These are phyloP conservation scores for Backusella psychrophila DNA, from an alignment of 192 early-diverging fungal species.

Conservation along the genomic window DNA sequence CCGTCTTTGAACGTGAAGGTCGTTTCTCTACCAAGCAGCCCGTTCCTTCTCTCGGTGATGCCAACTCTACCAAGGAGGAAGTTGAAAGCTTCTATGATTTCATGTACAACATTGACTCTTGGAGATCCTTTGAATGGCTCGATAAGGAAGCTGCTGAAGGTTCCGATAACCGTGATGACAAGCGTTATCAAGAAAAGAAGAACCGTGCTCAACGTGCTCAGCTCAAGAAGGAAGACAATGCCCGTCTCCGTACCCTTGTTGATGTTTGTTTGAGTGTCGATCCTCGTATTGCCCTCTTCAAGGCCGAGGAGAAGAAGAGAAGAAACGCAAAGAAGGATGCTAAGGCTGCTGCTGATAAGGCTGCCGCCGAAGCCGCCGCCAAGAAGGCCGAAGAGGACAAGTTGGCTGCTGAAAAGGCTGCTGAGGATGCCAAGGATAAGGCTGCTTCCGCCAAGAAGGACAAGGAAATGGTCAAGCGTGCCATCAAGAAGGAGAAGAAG, in stretches of 20 bases:
- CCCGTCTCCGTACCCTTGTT: slow-evolving; percentile 80
- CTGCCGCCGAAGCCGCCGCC: slow-evolving; percentile 51
- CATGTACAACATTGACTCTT: slow-evolving; percentile 90
- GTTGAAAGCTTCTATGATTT: slow-evolving; percentile 86
- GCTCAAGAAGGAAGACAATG: slow-evolving; percentile 97
- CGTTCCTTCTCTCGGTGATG: slow-evolving; percentile 81
- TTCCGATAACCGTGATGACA: slow-evolving; percentile 93
- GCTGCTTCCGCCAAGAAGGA: slow-evolving; percentile 76
- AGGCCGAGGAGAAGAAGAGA: slow-evolving; percentile 85
- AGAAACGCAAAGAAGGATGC: slow-evolving; percentile 91
- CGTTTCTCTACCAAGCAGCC: slow-evolving; percentile 91
- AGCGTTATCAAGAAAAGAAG: slow-evolving; percentile 92
- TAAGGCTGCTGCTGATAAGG: slow-evolving; percentile 71
- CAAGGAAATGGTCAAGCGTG: slow-evolving; percentile 85
- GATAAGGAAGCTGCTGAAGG: slow-evolving; percentile 96
- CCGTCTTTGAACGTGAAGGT: slow-evolving; percentile 85
- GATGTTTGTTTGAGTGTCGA: slow-evolving; percentile 75
- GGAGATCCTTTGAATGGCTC: slow-evolving; percentile 96
- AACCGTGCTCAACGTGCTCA: slow-evolving; percentile 90
- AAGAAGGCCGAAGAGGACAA: slow-evolving; percentile 49
- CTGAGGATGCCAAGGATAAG: slow-evolving; percentile 59
- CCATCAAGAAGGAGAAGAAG: slow-evolving; percentile 90
- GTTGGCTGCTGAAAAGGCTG: slow-evolving; percentile 47
- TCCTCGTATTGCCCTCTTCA: slow-evolving; percentile 89
- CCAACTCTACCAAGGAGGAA: slow-evolving; percentile 53